A percentile compares a stretch with the other conserved stretches of the same genome.
phyloP scores from a whole-genome alignment of 306 rosid species.

The Quercus robur region DNA sequence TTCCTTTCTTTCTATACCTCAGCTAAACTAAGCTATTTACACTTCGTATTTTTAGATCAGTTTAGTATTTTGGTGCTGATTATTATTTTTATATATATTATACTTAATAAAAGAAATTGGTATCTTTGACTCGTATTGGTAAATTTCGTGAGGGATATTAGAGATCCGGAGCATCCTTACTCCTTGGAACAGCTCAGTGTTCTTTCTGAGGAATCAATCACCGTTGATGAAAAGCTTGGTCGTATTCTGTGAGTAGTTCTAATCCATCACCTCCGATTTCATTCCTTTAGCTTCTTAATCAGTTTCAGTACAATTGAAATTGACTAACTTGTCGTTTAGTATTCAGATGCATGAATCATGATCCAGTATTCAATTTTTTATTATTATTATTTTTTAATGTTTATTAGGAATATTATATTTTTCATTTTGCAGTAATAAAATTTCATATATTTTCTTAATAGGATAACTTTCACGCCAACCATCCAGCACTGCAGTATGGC shows the following conservation, averaged over 20 bases:
- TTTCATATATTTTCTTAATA: slow-evolving; percentile 11
- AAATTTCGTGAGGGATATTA: slow-evolving; percentile 94
- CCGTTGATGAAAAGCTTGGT: slow-evolving; percentile 83
- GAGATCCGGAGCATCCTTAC: slow-evolving; percentile 99
- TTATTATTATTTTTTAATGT: background rate
- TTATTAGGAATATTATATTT: background rate
- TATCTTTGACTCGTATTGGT: slow-evolving; percentile 61
- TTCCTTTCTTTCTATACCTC: background rate
- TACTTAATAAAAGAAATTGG: background rate
- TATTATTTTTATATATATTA: background rate
- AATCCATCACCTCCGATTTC: background rate
- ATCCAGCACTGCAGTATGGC: slow-evolving; percentile 99
- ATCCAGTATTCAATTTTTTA: no score
- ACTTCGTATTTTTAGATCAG: background rate
- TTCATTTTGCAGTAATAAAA: background rate
- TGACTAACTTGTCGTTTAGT: no score
- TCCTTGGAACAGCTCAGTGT: slow-evolving; percentile 97
- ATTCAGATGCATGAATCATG: no score
- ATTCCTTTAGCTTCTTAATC: background rate
- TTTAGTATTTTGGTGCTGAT: background rate
- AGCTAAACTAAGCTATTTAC: background rate
- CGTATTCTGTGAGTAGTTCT: slow-evolving; percentile 61
- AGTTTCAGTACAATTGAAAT: background rate
- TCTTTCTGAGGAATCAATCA: slow-evolving; percentile 89
- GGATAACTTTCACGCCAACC: slow-evolving; percentile 97